Evolutionary conservation across 345 rosid genomes (phyloP).

Genomic region (Tarenaya hassleriana): DNA sequence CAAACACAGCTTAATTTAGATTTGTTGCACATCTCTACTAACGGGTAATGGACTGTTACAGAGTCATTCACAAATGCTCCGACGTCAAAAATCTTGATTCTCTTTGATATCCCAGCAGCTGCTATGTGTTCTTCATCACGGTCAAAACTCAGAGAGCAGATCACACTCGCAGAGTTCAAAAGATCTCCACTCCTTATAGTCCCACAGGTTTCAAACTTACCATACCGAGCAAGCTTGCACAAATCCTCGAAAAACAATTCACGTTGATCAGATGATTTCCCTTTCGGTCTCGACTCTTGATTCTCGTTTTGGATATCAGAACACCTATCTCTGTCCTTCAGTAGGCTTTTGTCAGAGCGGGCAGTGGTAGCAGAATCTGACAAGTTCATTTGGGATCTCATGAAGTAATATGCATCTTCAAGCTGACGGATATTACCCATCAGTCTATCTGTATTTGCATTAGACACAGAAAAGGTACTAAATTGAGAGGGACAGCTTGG

Average conservation of each 20-base stretch:
- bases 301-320: constrained; percentile 34
- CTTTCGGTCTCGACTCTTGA: constrained; percentile 36
- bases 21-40: constrained; percentile 74
- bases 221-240: constrained; percentile 88
- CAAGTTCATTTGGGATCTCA: constrained; percentile 48
- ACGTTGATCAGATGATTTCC: constrained; percentile 56
- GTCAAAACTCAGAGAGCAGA: constrained; percentile 87
- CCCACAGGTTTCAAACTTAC: constrained; percentile 74
- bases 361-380: too few species aligned
- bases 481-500: constrained; percentile 31
- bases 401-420: constrained; percentile 81
- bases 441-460: constrained; percentile 45
- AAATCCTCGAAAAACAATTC: constrained; percentile 89
- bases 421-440: constrained; percentile 58
- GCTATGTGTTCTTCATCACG: constrained; percentile 89
- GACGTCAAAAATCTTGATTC: constrained; percentile 87
- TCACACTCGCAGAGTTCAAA: constrained; percentile 72
- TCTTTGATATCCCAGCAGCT: constrained; percentile 93
- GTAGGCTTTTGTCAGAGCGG: constrained; percentile 56
- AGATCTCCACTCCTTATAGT: constrained; percentile 72
- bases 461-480: constrained; percentile 32
- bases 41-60: constrained; percentile 90
- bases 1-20: constrained; percentile 82
- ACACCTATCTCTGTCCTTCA: constrained; percentile 41
- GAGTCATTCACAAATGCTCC: constrained; percentile 66